Evolutionary conservation across 2,329 filamentous ascomycete genomes (phyloP), one percentile per base, ranked within the genome.

Genomic region (Xylaria sp.): DNA sequence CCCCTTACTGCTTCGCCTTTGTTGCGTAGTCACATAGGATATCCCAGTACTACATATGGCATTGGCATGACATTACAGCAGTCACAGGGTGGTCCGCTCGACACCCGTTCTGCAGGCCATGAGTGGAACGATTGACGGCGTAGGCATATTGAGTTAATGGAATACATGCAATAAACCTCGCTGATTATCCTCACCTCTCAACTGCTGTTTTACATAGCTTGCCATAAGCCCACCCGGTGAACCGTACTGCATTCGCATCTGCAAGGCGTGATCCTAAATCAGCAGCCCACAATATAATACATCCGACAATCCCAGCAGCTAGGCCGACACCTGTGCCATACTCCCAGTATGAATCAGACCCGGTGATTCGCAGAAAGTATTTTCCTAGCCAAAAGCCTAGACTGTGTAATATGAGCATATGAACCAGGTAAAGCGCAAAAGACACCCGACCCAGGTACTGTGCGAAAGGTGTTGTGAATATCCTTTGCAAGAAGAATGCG

Each of bases 391-490:
- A 56, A 15, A 61, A 66, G 8, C 68, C 68, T 3, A 73, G 52
- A 11, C 68, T 70, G 9, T 71, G 62, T 27, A 72, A 54, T 11
- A 74, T 65, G 4, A 65, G 47, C 25, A 69, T 65, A 35, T 74
- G 72, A 3, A 73, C 67, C 2, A 74, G 52, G 35, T 73, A 74
- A 7, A 74, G 64, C 10, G 71, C 63, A 37, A 68, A 74, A 0
- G 71, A 72, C 23, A 73, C 65, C 8, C 67, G 67, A 10, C 72
- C 72, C 9, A 74, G 67, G 33, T 72, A 74, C 54, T 68, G 69
- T n/a, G 68, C 67, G 5, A 72, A 58, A 5, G 58, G 44, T 3
- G 64, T 69, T 4, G 68, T 76, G 61, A 75, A 75, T 4, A 67
- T 59, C 8, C 61, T 43, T 54, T 74, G 72, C 15, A 76, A 40